Percentiles rank a stretch among this genome's conserved stretches.
phyloP scores from a whole-genome alignment of 1,284 basidiomycete genomes.

The Boletus smithii region DNA sequence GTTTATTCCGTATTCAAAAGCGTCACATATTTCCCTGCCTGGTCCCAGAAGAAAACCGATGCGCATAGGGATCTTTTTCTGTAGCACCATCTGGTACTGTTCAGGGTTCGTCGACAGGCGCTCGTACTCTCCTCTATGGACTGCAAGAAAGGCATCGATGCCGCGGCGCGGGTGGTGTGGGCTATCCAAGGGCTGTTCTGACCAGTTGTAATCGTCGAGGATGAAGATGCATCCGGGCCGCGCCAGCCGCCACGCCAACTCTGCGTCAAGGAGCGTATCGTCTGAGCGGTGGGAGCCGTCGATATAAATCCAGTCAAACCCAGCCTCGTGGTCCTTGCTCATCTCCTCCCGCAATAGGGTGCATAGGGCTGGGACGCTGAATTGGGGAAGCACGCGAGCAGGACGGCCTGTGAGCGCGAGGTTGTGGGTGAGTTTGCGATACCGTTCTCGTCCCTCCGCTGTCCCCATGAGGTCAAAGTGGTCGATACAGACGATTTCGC shows the following conservation, averaged over 20 bases:
- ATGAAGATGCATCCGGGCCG: conserved; percentile 49
- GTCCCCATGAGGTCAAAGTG: conserved; percentile 56
- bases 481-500: conserved; percentile 53
- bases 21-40: conserved; percentile 9
- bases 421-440: conserved; percentile 46
- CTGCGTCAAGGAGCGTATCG: conserved; percentile 58
- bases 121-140: conserved; percentile 50
- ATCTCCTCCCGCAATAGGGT: conserved; percentile 48
- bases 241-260: conserved; percentile 55
- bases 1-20: conserved; percentile 47
- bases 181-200: conserved; percentile 45
- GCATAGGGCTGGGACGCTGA: conserved; percentile 53
- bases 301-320: conserved; percentile 59
- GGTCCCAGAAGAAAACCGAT: conserved; percentile 47
- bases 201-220: conserved; percentile 59
- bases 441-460: conserved; percentile 45
- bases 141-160: conserved; percentile 50
- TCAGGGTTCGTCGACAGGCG: conserved; percentile 35
- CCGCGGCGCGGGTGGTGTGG: conserved; percentile 54
- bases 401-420: conserved; percentile 42
- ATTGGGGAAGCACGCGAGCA: conserved; percentile 47
- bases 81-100: conserved; percentile 51
- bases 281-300: conserved; percentile 59
- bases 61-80: conserved; percentile 49
- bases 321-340: conserved; percentile 29